Evolutionary conservation across 2,329 filamentous ascomycete species (phyloP), one percentile per base, ranked within the genome.

Genomic region (Cercospora sp.): DNA sequence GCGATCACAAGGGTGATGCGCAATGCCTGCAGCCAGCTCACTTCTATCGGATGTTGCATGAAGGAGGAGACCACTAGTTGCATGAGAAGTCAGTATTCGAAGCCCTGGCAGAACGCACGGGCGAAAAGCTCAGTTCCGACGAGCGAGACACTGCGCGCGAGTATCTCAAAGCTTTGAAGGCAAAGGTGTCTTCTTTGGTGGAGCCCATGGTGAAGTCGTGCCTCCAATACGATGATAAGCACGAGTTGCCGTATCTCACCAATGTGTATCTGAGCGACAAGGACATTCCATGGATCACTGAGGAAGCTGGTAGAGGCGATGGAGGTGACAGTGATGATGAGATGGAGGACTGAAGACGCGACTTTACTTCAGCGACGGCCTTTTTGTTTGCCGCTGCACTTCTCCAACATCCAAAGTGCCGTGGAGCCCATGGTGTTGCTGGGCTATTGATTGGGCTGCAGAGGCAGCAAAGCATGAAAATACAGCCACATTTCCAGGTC

Each of bases 51-150:
- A 66, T 70, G 18, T 68, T 81, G 4, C 3, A 39, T 1, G 65
- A 69, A n/a, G 78, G 75, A 1, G 75, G 74, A 0, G 72, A 76
- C 18, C 67, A 69, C 0, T 80, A 78, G 36, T 69, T 78, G 57
- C 72, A 76, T 1, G 75, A 67, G 8, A 31, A 26, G 13, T 26
- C 59, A 5, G 55, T 67, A 2, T 57, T 67, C 10, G 42, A 55
- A 8, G 39, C 42, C 13, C 1, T 61, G 20, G 53, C 30, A 20
- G 55, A 33, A 12, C 66, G 53, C 10, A 63, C 63, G 16, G 67
- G 53, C 9, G 48, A 48, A n/a, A 58, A 59, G 9, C 60, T 65
- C 31, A 53, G 5, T 2, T 31, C 51, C 28, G 31, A 65, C 2
- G 31, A 60, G 57, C 65, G 42, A 10, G 51, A 68, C 9, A n/a